Base-by-base conservation (phyloP, 768 basidiomycete genomes). In the Pilatotrama ljubarskyi region DNA sequence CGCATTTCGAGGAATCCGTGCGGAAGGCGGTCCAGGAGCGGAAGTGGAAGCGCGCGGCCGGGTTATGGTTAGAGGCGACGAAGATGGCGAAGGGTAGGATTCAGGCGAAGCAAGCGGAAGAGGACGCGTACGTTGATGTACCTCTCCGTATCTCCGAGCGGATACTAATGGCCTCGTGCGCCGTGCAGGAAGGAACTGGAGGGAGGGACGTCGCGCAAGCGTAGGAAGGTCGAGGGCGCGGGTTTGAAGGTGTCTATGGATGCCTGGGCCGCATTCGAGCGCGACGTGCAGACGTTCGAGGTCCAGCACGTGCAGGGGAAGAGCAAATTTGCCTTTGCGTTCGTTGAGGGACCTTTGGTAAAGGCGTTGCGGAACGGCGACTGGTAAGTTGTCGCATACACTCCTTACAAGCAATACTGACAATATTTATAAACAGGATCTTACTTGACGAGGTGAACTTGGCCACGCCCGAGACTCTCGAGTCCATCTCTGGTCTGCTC, bases 371-470 rank as follows among this genome's bases (percentile, higher is more conserved):
- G 89, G 26, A 81, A 81, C 46, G 97, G 97, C 5, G 85, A 96
- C 70, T 99, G 97, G 97, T 96, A 67, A 66, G 90, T 63, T 9
- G 8, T 17, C 20, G 17, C 37, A 0, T 35, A 17, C 14, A 32
- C 43, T 37, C n/a, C 43, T 60, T 20, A 51, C 14, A 20, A 35
- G 44, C 64, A 9, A 58, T 37, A 22, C 52, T 20, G 22, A 20
- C 29, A 29, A 55, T 54, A 14, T 2, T 35, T 38, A 15, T 11
- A n/a, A 2, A 5, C 59, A 97, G 95, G 95, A 82, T 98, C 37
- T 79, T 99, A 20, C 84, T 99, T 5, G 97, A 99, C 65, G 97
- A 98, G 73, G 87, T 98, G 70, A 99, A 99, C 69, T 77, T 99
- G 24, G 95, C 96, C 1, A 93, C 90, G 59, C 78, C 94, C 24